Conservation (phyloP, 1,284 basidiomycete genomes). For the Cystobasidium pallidum region DNA sequence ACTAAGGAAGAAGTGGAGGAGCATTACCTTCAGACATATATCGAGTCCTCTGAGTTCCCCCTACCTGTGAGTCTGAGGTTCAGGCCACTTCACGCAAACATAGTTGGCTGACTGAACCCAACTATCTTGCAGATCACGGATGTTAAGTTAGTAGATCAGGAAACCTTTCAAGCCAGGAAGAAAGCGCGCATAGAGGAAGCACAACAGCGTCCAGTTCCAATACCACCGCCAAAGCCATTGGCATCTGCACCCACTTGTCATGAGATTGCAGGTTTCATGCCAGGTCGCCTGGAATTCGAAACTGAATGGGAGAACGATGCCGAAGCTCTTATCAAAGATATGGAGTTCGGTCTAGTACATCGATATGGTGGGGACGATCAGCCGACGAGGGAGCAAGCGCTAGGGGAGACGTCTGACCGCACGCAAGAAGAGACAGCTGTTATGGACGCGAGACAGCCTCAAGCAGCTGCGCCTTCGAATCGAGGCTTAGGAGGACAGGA, state of each 20-base stretch:
- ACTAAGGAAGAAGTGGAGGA: conserved; percentile 91
- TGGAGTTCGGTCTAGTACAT: conserved; percentile 88
- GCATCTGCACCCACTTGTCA: conserved; percentile 94
- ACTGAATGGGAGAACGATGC: conserved; percentile 90
- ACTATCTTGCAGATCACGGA: conserved; percentile 35
- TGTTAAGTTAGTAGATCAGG: conserved; percentile 61
- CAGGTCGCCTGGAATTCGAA: conserved; percentile 95
- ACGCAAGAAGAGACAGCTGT: conserved; percentile 46
- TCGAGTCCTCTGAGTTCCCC: conserved; percentile 76
- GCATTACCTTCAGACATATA: conserved; percentile 84
- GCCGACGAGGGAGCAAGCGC: conserved; percentile 63
- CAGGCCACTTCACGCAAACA: neutral
- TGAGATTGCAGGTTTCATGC: conserved; percentile 90
- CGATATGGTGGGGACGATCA: conserved; percentile 81
- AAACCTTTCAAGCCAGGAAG: conserved; percentile 83
- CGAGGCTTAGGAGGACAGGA: conserved; percentile 61
- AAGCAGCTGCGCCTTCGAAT: conserved; percentile 29
- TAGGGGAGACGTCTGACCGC: conserved; percentile 50
- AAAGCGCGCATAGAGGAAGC: conserved; percentile 75
- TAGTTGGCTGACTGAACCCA: conserved; percentile 8
- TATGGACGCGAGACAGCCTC: conserved; percentile 50
- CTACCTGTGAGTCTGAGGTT: conserved; percentile 63
- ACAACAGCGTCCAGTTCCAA: conserved; percentile 58
- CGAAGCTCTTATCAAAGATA: conserved; percentile 90
- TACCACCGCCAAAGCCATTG: conserved; percentile 65